Conservation (phyloP, 441 rosid species). For the Erysimum cheiri region DNA sequence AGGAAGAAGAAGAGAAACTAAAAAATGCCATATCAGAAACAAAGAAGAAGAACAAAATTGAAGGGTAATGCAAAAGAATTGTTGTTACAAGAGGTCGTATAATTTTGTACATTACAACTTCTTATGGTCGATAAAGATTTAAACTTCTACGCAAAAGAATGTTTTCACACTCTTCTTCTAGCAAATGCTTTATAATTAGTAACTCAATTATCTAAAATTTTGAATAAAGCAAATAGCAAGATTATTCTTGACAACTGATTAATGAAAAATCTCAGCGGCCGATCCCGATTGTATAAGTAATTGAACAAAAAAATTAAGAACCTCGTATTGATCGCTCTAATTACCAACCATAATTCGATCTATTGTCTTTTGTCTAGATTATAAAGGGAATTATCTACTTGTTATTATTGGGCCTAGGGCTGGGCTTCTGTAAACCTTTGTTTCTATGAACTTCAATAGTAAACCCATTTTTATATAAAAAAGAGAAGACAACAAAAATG, state of each 20-base stretch:
- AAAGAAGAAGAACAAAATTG: not conserved
- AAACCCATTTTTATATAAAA: no score
- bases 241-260: no score
- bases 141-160: conserved; percentile 15
- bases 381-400: not conserved
- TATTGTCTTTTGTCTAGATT: no score
- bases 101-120: conserved; percentile 33
- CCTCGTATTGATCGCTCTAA: not conserved
- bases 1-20: conserved; percentile 15
- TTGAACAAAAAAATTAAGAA: not conserved
- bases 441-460: not conserved
- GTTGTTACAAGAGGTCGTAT: conserved; percentile 24
- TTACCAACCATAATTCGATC: no score
- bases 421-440: not conserved
- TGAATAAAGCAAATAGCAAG: conserved; percentile 3
- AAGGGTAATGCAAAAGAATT: conserved; percentile 29
- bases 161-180: conserved; percentile 3
- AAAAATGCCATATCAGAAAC: not conserved
- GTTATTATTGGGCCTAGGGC: not conserved
- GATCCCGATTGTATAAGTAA: no score
- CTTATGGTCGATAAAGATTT: conserved; percentile 24
- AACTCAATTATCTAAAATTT: not conserved
- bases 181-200: not conserved
- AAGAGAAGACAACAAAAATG: no score
- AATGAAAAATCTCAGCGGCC: no score